These are phyloP conservation scores for Solanum pennellii DNA, from an alignment of 257 asterid genomes.

Conservation along the genomic window DNA sequence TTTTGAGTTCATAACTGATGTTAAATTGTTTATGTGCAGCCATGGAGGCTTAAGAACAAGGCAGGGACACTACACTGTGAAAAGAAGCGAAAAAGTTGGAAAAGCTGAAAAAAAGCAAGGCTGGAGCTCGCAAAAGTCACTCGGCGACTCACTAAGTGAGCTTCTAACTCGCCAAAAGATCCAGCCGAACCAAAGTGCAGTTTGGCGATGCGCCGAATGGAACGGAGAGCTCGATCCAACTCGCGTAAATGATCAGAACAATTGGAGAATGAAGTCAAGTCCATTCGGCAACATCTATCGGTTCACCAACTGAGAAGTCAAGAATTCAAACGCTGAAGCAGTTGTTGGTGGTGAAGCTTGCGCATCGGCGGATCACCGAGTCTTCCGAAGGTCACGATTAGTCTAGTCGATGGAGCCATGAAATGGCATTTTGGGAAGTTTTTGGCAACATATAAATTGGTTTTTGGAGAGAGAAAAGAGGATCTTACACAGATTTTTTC, in stretches of 20 bases:
- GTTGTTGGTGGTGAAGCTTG: not conserved
- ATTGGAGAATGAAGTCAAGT: not conserved
- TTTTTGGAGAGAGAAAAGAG: no score
- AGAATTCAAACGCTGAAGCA: not conserved
- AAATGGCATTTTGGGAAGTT: no score
- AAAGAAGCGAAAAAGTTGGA: not conserved
- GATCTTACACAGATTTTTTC: no score
- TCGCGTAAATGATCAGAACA: not conserved
- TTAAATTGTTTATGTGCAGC: not conserved
- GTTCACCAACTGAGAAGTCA: not conserved
- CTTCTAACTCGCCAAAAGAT: not conserved
- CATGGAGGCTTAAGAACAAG: not conserved
- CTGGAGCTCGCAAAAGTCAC: not conserved
- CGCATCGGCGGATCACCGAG: not conserved
- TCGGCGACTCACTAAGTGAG: not conserved
- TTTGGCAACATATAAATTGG: no score
- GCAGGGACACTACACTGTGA: not conserved
- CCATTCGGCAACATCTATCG: not conserved
- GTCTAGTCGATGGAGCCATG: no score
- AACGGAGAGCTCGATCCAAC: not conserved
- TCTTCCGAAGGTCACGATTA: no score
- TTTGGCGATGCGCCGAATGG: not conserved
- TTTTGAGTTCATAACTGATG: not conserved
- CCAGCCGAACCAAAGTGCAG: not conserved
- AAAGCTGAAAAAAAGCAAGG: not conserved